Evolutionary conservation across 352 stramenopile species (phyloP).

Genomic region (Pythium rishiriense): DNA sequence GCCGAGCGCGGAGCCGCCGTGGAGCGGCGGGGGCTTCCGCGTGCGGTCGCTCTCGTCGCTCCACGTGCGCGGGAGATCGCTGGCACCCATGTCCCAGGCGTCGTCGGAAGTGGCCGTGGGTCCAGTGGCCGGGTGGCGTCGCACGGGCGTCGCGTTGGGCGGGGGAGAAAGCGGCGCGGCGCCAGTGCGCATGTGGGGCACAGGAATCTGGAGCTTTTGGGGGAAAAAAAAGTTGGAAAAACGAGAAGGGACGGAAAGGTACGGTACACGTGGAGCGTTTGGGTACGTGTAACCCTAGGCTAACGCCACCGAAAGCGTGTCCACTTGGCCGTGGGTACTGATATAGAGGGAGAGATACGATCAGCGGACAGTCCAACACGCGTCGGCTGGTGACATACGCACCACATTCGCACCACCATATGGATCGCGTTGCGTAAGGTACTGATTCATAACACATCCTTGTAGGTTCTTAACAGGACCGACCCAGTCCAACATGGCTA

Average conservation of each 20-base stretch:
- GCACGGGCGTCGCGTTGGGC: neutral
- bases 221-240: too few species aligned
- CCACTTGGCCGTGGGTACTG: too few species aligned
- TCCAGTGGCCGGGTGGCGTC: neutral
- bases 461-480: too few species aligned
- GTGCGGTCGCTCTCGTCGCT: conserved; percentile 22
- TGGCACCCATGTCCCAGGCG: conserved; percentile 3
- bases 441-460: too few species aligned
- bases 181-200: neutral
- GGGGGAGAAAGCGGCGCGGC: neutral
- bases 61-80: conserved; percentile 7
- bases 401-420: too few species aligned
- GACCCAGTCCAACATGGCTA: too few species aligned
- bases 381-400: neutral
- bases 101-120: neutral
- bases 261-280: neutral
- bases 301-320: neutral
- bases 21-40: conserved; percentile 7
- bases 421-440: too few species aligned
- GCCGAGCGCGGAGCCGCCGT: neutral
- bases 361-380: conserved; percentile 4
- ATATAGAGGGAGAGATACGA: neutral
- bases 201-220: conserved; percentile 1
- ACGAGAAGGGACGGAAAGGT: neutral
- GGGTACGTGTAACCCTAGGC: neutral